Base-by-base conservation (phyloP, 805 yeast genomes). In the Lachancea thermotolerans region DNA sequence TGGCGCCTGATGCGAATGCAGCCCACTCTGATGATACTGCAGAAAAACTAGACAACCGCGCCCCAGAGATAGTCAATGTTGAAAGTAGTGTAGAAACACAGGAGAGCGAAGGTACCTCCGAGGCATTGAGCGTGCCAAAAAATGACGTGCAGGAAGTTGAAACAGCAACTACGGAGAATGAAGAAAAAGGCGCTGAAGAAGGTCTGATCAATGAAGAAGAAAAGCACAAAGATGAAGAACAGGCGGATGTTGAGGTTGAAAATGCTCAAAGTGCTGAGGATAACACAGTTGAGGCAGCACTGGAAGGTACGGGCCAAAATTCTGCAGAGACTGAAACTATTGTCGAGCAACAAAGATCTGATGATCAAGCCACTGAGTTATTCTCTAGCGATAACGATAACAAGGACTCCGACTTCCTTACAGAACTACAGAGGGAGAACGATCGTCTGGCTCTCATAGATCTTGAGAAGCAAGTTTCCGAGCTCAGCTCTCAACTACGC, bases 401-500 rank as follows among this genome's bases (percentile, higher is more conserved):
- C 17, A 55, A 40, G 44, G 50, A 28, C 46, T 54, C 46, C 37
- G 69, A 47, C 52, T 69, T 59, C 44, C 50, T 59, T 58, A 53
- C 47, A 17, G 41, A 65, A 2, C 57, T 55, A 15, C 55, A 60
- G 28, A 58, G 68, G 27, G 60, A 66, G 44, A 53, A 64, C 10
- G 68, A 68, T 36, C 59, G 71, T 12, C 55, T 52, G 4, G 52
- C 58, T n/a, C 55, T 76, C 7, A 54, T 55, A 18, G 50, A 53
- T 6, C 55, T 75, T 2, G 71, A 71, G 37, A 48, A 57, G 27
- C 73, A 73, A 42, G 49, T 71, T 12, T 74, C 69, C 36, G 53
- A 56, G 2, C 48, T 67, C 10, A 67, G 66, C 18, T 58, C 67
- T 18, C 65, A 64, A 30, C 58, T 59, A 16, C 64, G 64, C 33